phyloP scores from a whole-genome alignment of 208 protist species.

The Trypanosoma lewisi region DNA sequence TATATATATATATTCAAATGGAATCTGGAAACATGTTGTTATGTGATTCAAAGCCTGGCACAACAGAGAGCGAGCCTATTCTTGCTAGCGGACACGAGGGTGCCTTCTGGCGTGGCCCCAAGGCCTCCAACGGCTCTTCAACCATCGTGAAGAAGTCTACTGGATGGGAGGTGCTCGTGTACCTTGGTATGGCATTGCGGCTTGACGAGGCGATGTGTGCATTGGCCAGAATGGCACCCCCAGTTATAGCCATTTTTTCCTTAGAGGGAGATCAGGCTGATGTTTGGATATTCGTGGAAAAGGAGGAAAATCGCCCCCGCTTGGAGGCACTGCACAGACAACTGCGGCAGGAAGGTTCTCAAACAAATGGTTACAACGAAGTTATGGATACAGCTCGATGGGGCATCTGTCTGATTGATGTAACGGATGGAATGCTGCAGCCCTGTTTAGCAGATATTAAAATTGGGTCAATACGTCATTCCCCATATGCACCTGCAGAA shows the following conservation, averaged over 20 bases:
- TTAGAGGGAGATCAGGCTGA: background rate
- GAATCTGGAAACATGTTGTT: too few species aligned
- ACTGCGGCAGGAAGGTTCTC: background rate
- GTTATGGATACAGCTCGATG: slow-evolving; percentile 30
- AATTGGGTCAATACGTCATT: slow-evolving; percentile 66
- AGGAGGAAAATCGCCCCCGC: slow-evolving; percentile 11
- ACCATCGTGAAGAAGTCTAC: slow-evolving; percentile 69
- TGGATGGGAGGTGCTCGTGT: slow-evolving; percentile 72
- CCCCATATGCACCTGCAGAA: slow-evolving; percentile 49
- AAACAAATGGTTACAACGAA: slow-evolving; percentile 6
- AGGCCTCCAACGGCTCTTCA: slow-evolving; percentile 29
- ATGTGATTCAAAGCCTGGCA: background rate
- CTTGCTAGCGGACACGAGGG: slow-evolving; percentile 61
- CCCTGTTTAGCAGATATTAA: slow-evolving; percentile 79
- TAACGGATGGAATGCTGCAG: slow-evolving; percentile 34
- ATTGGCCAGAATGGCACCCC: slow-evolving; percentile 16
- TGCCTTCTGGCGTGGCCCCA: slow-evolving; percentile 49
- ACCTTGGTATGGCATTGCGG: slow-evolving; percentile 29
- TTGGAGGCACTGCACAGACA: slow-evolving; percentile 40
- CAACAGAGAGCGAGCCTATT: slow-evolving; percentile 28
- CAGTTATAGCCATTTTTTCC: slow-evolving; percentile 17
- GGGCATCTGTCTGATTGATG: slow-evolving; percentile 61
- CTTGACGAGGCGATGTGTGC: slow-evolving; percentile 7
- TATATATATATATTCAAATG: too few species aligned
- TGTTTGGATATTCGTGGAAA: slow-evolving; percentile 42